A percentile compares a stretch with the other conserved stretches of the same genome.
phyloP scores from a whole-genome alignment of 148 eudicot genomes.

The Cornus controversa region DNA sequence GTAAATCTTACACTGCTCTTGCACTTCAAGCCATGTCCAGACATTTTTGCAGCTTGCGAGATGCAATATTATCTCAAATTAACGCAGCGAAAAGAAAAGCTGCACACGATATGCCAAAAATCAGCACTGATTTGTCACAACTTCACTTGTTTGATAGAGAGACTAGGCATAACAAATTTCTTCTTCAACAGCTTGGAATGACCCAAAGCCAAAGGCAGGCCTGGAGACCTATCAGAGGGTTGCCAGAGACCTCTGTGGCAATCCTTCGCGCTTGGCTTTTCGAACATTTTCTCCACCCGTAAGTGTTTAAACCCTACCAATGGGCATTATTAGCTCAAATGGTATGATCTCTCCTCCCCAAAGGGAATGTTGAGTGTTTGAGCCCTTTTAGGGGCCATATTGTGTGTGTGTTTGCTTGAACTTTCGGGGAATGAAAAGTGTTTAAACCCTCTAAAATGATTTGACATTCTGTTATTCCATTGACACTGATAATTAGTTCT shows the following conservation, averaged over 20 bases:
- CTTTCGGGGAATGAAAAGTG: no score
- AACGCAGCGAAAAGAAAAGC: constrained; percentile 38
- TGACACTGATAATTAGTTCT: background rate
- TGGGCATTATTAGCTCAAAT: no score
- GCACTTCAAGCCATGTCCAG: constrained; percentile 94
- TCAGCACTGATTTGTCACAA: constrained; percentile 51
- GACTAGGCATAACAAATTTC: constrained; percentile 34
- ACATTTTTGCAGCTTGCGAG: constrained; percentile 77
- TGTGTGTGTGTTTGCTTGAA: no score
- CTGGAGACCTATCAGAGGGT: constrained; percentile 89
- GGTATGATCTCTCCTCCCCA: no score
- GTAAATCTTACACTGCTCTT: constrained; percentile 83
- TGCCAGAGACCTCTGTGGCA: constrained; percentile 84
- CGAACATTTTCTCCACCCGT: constrained; percentile 97
- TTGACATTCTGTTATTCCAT: background rate
- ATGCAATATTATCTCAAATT: constrained; percentile 71
- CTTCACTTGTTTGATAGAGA: constrained; percentile 60
- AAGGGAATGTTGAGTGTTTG: no score
- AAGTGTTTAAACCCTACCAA: constrained; percentile 19
- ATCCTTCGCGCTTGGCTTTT: constrained; percentile 88
- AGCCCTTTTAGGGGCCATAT: no score
- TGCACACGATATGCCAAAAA: constrained; percentile 47
- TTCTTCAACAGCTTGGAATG: constrained; percentile 72
- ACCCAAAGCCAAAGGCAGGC: constrained; percentile 57
- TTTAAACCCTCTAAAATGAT: background rate